These are phyloP conservation scores for Sphaerostilbella broomeana DNA, from an alignment of 2,329 filamentous ascomycete genomes.

Conservation along the genomic window DNA sequence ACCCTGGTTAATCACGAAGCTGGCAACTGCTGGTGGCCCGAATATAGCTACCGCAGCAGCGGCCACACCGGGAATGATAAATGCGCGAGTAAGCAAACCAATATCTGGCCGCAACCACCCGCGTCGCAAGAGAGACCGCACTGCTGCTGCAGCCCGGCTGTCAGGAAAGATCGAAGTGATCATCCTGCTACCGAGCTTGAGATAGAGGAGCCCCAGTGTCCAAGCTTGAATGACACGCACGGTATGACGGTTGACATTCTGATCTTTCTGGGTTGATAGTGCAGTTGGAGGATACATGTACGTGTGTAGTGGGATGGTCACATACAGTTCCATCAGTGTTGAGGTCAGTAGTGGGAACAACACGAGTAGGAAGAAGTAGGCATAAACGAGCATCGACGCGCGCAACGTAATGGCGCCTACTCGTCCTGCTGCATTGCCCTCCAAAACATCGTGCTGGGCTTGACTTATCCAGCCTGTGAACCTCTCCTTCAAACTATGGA, in stretches of 20 bases:
- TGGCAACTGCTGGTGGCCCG: slow-evolving; percentile 56
- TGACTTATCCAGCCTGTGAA: slow-evolving; percentile 25
- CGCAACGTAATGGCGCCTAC: slow-evolving; percentile 25
- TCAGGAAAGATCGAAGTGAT: slow-evolving; percentile 61
- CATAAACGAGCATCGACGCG: slow-evolving; percentile 56
- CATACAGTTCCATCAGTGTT: slow-evolving; percentile 76
- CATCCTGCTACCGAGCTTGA: slow-evolving; percentile 69
- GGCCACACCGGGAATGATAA: slow-evolving; percentile 68
- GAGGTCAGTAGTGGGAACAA: slow-evolving; percentile 76
- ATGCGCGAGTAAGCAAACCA: slow-evolving; percentile 71
- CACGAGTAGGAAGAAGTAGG: slow-evolving; percentile 67
- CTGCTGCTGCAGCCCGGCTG: slow-evolving; percentile 65
- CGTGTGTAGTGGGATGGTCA: slow-evolving; percentile 80
- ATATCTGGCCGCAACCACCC: slow-evolving; percentile 78
- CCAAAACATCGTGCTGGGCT: slow-evolving; percentile 19
- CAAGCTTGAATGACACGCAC: slow-evolving; percentile 88
- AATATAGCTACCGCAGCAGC: slow-evolving; percentile 57
- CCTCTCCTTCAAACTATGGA: slow-evolving; percentile 32
- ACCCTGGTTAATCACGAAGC: slow-evolving; percentile 22
- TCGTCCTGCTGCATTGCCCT: slow-evolving; percentile 18
- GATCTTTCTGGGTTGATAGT: slow-evolving; percentile 20
- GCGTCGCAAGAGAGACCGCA: slow-evolving; percentile 64
- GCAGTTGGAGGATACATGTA: slow-evolving; percentile 49
- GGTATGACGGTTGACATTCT: slow-evolving; percentile 47
- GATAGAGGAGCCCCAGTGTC: slow-evolving; percentile 86